Base-by-base conservation (phyloP, 1,139 yeast genomes). In the Pneumocystis sp. region DNA sequence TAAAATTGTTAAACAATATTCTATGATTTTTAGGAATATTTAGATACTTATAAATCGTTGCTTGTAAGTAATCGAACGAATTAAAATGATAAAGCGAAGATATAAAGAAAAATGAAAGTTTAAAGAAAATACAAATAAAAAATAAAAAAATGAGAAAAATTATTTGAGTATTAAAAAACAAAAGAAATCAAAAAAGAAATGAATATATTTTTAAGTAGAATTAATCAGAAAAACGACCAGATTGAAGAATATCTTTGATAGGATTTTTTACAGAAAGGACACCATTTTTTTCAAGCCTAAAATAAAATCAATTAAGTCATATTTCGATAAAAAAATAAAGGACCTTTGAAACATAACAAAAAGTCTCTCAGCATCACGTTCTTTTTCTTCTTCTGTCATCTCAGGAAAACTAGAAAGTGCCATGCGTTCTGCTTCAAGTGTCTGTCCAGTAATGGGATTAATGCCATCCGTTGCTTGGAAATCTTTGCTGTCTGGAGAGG, bases 311-410 rank as follows among this genome's bases (percentile, higher is more conserved):
- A 44, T 69, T 67, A 34, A 25, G 29, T 31, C 15, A 15, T 37
- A 10, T 10, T 7, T 50, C 25, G 12, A 21, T 25, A 40, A 15
- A 40, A 17, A 17, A 40, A 40, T 15, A 25, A 59, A 59, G 34
- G 59, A 77, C 68, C 81, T 73, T 57, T 81, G 83, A 69, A 83
- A 81, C 3, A 82, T 67, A 2, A 76, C 79, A 70, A 79, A 81
- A 70, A 83, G 72, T 68, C 80, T 77, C 65, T 82, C 84, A 1
- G 85, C 82, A 69, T 83, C 85, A 10, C 72, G 71, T 67, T 81
- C 83, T 70, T 82, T 82, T 68, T 83, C 85, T 65, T 79, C 82
- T n/a, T 76, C 78, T 0, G 82, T 76, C 76, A 82, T 74, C 21
- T 72, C 74, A 29, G 72, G 72, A 66, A 75, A 70, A 19, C 66